These are phyloP conservation scores for Sarocladium oryzae DNA, from an alignment of 2,329 filamentous ascomycete genomes.

Conservation along the genomic window DNA sequence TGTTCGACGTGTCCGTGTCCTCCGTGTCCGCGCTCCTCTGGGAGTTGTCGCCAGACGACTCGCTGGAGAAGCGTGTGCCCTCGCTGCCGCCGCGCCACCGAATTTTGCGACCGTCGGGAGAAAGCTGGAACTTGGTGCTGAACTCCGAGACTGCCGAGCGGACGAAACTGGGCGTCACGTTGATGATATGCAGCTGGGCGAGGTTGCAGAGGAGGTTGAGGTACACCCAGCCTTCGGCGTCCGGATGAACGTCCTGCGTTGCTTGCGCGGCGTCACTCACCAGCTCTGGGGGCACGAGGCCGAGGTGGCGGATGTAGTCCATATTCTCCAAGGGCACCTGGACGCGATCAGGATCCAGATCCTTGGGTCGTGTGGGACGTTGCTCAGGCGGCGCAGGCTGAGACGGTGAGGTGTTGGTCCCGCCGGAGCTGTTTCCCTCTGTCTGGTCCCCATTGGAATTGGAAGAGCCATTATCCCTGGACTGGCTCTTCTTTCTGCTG, in stretches of 20 bases:
- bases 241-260: conserved; percentile 46
- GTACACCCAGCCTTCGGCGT: conserved; percentile 73
- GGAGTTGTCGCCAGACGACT: conserved; percentile 47
- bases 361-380: conserved; percentile 67
- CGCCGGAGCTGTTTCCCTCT: conserved; percentile 28
- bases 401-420: conserved; percentile 34
- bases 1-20: conserved; percentile 41
- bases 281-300: conserved; percentile 55
- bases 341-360: conserved; percentile 71
- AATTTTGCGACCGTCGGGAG: conserved; percentile 69
- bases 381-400: conserved; percentile 52
- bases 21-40: conserved; percentile 35
- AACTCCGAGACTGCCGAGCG: conserved; percentile 63
- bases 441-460: conserved; percentile 43
- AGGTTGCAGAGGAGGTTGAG: conserved; percentile 74
- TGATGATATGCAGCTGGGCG: conserved; percentile 79
- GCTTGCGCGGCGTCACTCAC: conserved; percentile 31
- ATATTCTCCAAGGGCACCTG: conserved; percentile 74
- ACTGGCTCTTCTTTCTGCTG: conserved; percentile 30
- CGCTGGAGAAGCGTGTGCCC: conserved; percentile 59
- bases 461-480: conserved; percentile 38
- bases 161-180: conserved; percentile 73
- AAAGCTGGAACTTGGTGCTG: conserved; percentile 72
- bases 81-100: conserved; percentile 68
- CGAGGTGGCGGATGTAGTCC: conserved; percentile 70